Conservation (phyloP, 192 early-diverging fungal species). For the Borealophlyctis nickersoniae region DNA sequence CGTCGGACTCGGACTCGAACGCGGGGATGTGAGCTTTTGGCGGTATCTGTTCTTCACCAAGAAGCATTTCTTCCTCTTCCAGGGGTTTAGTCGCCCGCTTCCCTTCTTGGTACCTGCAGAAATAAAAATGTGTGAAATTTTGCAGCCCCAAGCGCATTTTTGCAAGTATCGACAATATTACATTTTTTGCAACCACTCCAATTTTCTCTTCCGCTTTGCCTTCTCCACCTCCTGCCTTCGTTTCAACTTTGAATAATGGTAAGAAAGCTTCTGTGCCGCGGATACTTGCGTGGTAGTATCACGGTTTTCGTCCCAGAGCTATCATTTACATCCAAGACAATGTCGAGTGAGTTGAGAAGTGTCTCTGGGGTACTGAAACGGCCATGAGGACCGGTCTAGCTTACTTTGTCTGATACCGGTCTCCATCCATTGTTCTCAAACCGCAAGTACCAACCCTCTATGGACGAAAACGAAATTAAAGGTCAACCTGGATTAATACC, state of each 20-base stretch:
- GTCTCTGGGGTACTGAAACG: no score
- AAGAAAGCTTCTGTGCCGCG: constrained; percentile 25
- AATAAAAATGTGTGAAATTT: constrained; percentile 4
- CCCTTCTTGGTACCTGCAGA: constrained; percentile 28
- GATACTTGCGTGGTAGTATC: constrained; percentile 19
- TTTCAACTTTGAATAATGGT: constrained; percentile 46
- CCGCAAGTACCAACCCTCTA: constrained; percentile 53
- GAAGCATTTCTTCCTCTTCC: not conserved
- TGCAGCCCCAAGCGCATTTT: not conserved
- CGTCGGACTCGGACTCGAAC: not conserved
- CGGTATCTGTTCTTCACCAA: no score
- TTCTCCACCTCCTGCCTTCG: constrained; percentile 42
- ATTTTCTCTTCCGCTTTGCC: constrained; percentile 37
- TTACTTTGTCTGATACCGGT: constrained; percentile 50
- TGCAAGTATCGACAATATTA: constrained; percentile 24
- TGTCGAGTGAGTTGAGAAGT: no score
- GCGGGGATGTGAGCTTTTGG: no score
- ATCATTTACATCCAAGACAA: no score
- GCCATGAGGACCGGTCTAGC: not conserved
- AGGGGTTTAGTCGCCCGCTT: not conserved
- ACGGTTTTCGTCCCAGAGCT: not conserved
- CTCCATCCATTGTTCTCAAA: constrained; percentile 62
- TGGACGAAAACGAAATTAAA: not conserved
- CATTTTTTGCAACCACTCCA: constrained; percentile 54
- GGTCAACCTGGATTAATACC: not conserved